phyloP scores from a whole-genome alignment of 257 asterid genomes.

The Solanum lycopersicoides region DNA sequence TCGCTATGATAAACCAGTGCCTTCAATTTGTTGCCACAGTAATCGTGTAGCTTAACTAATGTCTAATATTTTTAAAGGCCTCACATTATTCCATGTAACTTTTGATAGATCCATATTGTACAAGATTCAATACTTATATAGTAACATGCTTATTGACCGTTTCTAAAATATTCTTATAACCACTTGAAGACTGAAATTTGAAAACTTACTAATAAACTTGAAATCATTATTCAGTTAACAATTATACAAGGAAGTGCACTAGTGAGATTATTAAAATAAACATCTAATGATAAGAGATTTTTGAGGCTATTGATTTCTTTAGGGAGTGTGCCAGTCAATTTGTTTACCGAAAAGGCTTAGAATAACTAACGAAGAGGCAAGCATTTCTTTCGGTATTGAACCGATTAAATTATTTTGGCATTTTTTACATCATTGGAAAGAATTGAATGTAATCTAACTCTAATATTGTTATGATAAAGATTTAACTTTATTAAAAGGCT shows the following conservation, averaged over 20 bases:
- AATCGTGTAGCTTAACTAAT: constrained; percentile 15
- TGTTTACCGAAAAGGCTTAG: constrained; percentile 5
- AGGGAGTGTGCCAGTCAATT: constrained; percentile 2
- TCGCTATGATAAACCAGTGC: constrained; percentile 12
- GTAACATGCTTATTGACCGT: constrained; percentile 1
- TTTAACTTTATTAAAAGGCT: not conserved
- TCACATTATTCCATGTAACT: constrained; percentile 26
- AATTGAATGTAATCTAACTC: not conserved
- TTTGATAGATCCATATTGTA: constrained; percentile 15
- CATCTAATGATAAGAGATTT: not conserved
- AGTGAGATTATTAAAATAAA: constrained; percentile 2
- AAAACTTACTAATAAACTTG: not conserved
- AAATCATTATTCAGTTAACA: not conserved
- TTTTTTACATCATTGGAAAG: not conserved
- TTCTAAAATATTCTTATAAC: constrained; percentile 11
- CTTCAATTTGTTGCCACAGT: constrained; percentile 15
- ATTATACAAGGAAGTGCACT: constrained; percentile 4
- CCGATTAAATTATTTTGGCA: not conserved
- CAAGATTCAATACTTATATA: constrained; percentile 19
- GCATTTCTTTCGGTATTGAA: not conserved
- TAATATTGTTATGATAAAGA: not conserved
- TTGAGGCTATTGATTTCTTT: not conserved
- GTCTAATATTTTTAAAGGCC: constrained; percentile 11
- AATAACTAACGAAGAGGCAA: not conserved
- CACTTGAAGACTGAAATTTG: too few species aligned